Percentiles rank a stretch among this genome's conserved stretches.
Conservation (phyloP, 345 rosid species). For the Diplotaxis tenuifolia region DNA sequence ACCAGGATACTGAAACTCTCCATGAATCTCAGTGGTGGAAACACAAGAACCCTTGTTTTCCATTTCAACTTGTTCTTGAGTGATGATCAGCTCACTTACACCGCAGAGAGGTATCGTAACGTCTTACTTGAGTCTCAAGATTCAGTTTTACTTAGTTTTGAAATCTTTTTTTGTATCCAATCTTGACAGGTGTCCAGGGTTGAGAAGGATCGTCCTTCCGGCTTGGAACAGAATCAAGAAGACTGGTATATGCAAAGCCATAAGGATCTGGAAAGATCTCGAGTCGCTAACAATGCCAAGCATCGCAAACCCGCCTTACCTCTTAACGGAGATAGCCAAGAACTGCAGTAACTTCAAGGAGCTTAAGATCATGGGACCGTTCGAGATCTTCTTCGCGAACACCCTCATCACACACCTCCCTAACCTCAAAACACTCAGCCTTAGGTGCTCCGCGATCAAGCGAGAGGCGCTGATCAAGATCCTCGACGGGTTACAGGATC, state of each 20-base stretch:
- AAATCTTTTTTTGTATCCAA: neutral
- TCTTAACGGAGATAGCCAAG: constrained; percentile 65
- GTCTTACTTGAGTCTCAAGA: neutral
- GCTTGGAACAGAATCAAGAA: constrained; percentile 85
- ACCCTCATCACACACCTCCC: constrained; percentile 48
- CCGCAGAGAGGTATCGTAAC: constrained; percentile 64
- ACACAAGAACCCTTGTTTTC: constrained; percentile 14
- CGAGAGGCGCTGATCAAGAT: constrained; percentile 59
- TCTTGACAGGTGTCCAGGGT: constrained; percentile 57
- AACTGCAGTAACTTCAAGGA: constrained; percentile 52
- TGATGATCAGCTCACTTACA: constrained; percentile 75
- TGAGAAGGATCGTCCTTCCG: constrained; percentile 69
- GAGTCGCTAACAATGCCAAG: constrained; percentile 92
- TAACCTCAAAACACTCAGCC: constrained; percentile 58
- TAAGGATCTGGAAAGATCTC: constrained; percentile 67
- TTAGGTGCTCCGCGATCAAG: constrained; percentile 57
- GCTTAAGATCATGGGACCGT: constrained; percentile 85
- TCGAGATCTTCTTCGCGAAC: constrained; percentile 51
- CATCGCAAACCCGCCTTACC: constrained; percentile 60
- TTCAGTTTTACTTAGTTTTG: neutral
- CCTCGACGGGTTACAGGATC: constrained; percentile 50
- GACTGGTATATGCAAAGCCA: constrained; percentile 69
- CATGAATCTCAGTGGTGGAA: constrained; percentile 67
- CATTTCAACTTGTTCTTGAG: constrained; percentile 36
- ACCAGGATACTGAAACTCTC: constrained; percentile 58